Evolutionary conservation across 495 filamentous ascomycete genomes (phyloP).

Genomic region (Cercophora scortea): DNA sequence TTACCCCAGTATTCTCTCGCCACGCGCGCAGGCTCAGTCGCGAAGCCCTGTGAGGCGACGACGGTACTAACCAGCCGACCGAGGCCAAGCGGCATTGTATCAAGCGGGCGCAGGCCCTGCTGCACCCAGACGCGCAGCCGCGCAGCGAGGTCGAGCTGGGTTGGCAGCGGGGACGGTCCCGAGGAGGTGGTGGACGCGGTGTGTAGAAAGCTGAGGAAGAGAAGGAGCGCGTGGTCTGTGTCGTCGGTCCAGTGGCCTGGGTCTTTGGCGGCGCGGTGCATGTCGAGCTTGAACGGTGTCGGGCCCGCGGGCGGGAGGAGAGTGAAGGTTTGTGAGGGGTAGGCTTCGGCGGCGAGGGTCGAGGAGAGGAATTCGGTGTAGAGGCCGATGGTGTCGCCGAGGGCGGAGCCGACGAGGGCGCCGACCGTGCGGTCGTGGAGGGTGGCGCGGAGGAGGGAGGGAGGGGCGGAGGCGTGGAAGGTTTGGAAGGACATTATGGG

Average conservation of each 20-base stretch:
- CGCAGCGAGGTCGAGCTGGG: conserved; percentile 25
- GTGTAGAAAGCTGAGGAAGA: conserved; percentile 36
- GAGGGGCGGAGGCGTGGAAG: background rate
- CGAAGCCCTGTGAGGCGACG: conserved; percentile 20
- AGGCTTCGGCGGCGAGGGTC: conserved; percentile 15
- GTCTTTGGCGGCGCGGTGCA: conserved; percentile 28
- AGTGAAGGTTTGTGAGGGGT: conserved; percentile 27
- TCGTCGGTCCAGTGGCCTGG: conserved; percentile 43
- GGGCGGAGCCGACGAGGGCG: conserved; percentile 34
- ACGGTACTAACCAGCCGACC: conserved; percentile 30
- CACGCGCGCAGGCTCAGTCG: conserved; percentile 17
- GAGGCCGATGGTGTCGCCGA: conserved; percentile 42
- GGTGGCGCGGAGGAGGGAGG: conserved; percentile 11
- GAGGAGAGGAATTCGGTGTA: conserved; percentile 40
- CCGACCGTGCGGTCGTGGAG: conserved; percentile 31
- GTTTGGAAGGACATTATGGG: too few relatives aligned
- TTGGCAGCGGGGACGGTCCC: conserved; percentile 3
- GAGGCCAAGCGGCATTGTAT: conserved; percentile 34
- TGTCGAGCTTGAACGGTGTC: conserved; percentile 30
- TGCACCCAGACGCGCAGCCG: conserved; percentile 33
- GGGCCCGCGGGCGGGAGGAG: conserved; percentile 9
- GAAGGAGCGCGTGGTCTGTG: conserved; percentile 39
- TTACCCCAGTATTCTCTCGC: conserved; percentile 30
- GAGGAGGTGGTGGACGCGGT: conserved; percentile 6
- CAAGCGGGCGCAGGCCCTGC: conserved; percentile 31